Conservation (phyloP, 1,139 yeast species). For the Hemisphaericaspora lyxosophila region DNA sequence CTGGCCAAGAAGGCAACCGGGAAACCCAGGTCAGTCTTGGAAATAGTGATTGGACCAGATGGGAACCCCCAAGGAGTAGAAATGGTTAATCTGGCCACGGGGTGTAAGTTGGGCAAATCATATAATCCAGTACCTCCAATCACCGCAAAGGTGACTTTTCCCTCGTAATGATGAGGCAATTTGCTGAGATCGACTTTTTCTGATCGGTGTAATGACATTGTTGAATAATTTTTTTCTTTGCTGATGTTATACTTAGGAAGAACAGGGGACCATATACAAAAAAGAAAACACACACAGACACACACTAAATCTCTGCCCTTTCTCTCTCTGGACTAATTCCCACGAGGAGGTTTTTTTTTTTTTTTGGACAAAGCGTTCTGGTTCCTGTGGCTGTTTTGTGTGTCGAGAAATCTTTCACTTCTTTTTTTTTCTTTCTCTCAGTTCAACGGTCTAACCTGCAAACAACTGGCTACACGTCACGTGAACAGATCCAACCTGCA, state of each 20-base stretch:
- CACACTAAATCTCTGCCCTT: too few relatives aligned
- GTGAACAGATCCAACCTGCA: neutral
- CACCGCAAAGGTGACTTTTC: slow-evolving; percentile 69
- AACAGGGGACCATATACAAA: too few relatives aligned
- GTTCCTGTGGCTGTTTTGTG: too few relatives aligned
- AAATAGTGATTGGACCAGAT: slow-evolving; percentile 88
- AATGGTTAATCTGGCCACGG: slow-evolving; percentile 78
- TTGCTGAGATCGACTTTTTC: slow-evolving; percentile 24
- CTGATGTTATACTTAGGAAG: slow-evolving; percentile 3
- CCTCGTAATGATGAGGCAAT: slow-evolving; percentile 42
- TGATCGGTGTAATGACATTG: slow-evolving; percentile 39
- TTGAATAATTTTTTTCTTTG: slow-evolving; percentile 5
- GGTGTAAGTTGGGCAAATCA: slow-evolving; percentile 75
- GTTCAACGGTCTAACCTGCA: neutral
- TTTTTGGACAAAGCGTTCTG: too few relatives aligned
- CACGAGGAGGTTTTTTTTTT: too few relatives aligned
- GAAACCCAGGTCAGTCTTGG: slow-evolving; percentile 71
- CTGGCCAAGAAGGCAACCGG: slow-evolving; percentile 93
- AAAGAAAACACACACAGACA: too few relatives aligned
- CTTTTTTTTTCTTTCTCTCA: neutral
- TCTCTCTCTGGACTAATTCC: too few relatives aligned
- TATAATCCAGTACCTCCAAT: slow-evolving; percentile 99
- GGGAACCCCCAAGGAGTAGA: slow-evolving; percentile 98
- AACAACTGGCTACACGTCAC: too few relatives aligned
- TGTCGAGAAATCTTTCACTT: too few relatives aligned